phyloP scores from a whole-genome alignment of 768 basidiomycete species.

The Cyclocybe aegerita region DNA sequence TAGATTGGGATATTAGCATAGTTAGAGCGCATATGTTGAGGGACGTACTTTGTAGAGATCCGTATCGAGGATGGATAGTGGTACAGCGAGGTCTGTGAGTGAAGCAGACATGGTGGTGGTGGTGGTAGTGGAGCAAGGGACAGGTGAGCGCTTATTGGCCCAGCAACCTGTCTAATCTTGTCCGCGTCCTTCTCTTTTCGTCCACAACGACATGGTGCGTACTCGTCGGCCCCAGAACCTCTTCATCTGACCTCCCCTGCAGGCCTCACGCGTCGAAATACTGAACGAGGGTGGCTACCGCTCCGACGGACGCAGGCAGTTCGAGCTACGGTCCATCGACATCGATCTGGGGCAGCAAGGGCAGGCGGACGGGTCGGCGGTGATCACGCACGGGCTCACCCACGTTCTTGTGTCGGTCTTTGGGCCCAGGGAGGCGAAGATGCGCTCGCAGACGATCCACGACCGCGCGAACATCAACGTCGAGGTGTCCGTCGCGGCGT shows the following conservation, averaged over 20 bases:
- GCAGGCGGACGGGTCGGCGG: slow-evolving; percentile 82
- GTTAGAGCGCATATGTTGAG: no score
- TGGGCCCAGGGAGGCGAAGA: slow-evolving; percentile 88
- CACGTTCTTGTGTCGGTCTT: slow-evolving; percentile 86
- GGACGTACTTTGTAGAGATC: slow-evolving; percentile 85
- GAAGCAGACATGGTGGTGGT: slow-evolving; percentile 35
- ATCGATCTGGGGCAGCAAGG: slow-evolving; percentile 78
- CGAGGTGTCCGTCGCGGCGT: slow-evolving; percentile 83
- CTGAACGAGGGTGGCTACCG: slow-evolving; percentile 86
- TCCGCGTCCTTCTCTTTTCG: slow-evolving; percentile 3
- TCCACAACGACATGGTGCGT: slow-evolving; percentile 21
- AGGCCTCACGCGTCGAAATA: slow-evolving; percentile 66
- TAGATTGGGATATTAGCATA: slow-evolving; percentile 24
- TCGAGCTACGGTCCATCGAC: slow-evolving; percentile 80
- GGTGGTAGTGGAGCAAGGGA: slow-evolving; percentile 6
- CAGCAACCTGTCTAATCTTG: not conserved
- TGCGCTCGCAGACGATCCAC: slow-evolving; percentile 76
- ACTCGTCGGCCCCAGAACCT: not conserved
- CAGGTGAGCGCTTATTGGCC: slow-evolving; percentile 2
- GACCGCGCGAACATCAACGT: slow-evolving; percentile 90
- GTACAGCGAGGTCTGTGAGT: slow-evolving; percentile 27
- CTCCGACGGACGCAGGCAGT: slow-evolving; percentile 90
- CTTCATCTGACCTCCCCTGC: not conserved
- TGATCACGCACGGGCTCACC: slow-evolving; percentile 86
- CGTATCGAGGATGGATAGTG: slow-evolving; percentile 79